Percentiles rank a stretch among this genome's conserved stretches.
Conservation (phyloP, 2,329 filamentous ascomycete species). For the Ceratocystis huliohia region DNA sequence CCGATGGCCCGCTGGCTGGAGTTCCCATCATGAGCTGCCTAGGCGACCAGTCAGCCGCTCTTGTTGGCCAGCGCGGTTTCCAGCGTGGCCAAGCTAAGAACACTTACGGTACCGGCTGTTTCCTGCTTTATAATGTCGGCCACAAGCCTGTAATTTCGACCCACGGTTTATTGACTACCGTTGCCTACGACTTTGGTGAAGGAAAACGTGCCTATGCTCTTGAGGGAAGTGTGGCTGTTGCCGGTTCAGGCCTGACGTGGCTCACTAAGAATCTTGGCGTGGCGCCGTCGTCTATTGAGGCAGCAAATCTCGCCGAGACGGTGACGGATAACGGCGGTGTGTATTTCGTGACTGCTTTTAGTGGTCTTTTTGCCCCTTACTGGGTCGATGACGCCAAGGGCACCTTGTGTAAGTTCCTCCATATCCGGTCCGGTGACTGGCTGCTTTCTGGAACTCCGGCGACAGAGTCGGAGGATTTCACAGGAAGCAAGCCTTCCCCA, state of each 20-base stretch:
- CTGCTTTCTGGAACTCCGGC: too few relatives aligned
- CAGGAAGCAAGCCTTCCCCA: background rate
- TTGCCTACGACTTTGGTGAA: slow-evolving; percentile 68
- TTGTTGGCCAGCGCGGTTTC: slow-evolving; percentile 80
- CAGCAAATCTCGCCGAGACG: slow-evolving; percentile 39
- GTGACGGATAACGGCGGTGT: slow-evolving; percentile 67
- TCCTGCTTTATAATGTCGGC: slow-evolving; percentile 80
- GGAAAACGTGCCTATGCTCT: slow-evolving; percentile 56
- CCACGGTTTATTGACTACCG: slow-evolving; percentile 71
- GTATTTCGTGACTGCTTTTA: slow-evolving; percentile 81
- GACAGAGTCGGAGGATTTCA: background rate
- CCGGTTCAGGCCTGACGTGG: slow-evolving; percentile 69
- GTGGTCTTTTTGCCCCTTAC: slow-evolving; percentile 80
- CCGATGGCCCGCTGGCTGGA: slow-evolving; percentile 53
- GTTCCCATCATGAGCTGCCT: slow-evolving; percentile 69
- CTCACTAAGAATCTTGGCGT: slow-evolving; percentile 52
- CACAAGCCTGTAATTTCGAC: slow-evolving; percentile 73
- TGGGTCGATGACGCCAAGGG: slow-evolving; percentile 91
- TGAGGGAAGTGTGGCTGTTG: slow-evolving; percentile 73
- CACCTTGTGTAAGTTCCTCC: slow-evolving; percentile 52
- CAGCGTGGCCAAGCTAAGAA: slow-evolving; percentile 74
- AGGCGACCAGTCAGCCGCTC: slow-evolving; percentile 73
- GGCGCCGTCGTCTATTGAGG: slow-evolving; percentile 38
- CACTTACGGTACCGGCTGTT: slow-evolving; percentile 82
- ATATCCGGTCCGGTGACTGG: too few relatives aligned